Evolutionary conservation across 148 eudicot species (phyloP), one percentile per base, ranked within the genome.

Genomic region (Camellia sinensis): DNA sequence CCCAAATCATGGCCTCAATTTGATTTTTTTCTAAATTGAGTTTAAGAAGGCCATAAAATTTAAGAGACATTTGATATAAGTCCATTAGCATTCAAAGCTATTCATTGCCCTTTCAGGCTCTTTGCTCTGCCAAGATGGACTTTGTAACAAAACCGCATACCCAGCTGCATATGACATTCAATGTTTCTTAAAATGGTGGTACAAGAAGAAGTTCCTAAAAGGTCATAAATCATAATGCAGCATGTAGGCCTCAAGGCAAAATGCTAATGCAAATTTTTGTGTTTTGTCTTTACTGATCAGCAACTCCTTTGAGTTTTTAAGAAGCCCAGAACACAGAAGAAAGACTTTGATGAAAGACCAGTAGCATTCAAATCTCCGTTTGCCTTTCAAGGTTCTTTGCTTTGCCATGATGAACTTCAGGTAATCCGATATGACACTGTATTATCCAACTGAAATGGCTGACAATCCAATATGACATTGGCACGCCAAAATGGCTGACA

Each of bases 31-130:
- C 52, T 48, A 0, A 0, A 48, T 48, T 48, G 52, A 48, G 5
- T 48, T 48, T 48, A 48, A 48, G 52, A 48, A 48, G 52, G 6
- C 52, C 52, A 48, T 4, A 48, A 48, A 5, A 48, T 4, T 48
- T 48, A 48, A 41, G 73, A 59, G 79, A 74, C 21, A 48, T 7
- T 79, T 71, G 10, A 45, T 82, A 3, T 22, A 44, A 71, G 73
- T 78, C 81, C 81, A 77, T 78, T 73, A 71, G 67, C 80, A 71
- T 72, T 78, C 65, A 82, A 82, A 82, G 76, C 80, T 54, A 66
- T 48, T 53, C 78, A 82, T 57, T 71, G 71, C 72, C 72, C 48
- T 7, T 67, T 72, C 37, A 77, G 37, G 18, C 77, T 72, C 50
- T n/a, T 63, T 17, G 80, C 72, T 70, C 62, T 64, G 78, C 78